phyloP scores from a whole-genome alignment of 805 yeast genomes.

The Candida hungchunana region DNA sequence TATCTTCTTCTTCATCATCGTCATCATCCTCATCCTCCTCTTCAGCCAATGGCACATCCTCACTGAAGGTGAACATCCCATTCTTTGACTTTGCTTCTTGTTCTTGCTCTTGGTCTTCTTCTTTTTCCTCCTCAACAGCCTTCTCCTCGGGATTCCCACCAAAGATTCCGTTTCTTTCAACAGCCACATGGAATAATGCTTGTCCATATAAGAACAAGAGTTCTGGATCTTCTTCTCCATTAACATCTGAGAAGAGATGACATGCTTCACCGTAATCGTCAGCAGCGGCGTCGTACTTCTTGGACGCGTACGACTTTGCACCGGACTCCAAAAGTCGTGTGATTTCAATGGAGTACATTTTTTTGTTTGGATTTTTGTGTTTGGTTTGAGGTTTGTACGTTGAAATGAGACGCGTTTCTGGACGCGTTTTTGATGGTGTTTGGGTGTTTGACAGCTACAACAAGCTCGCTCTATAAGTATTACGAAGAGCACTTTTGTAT shows the following conservation, averaged over 20 bases:
- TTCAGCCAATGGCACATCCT: conserved; percentile 34
- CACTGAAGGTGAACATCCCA: conserved; percentile 33
- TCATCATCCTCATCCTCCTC: conserved; percentile 27
- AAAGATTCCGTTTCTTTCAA: conserved; percentile 67
- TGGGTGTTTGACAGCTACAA: no score
- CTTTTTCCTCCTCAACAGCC: conserved; percentile 19
- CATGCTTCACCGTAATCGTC: conserved; percentile 74
- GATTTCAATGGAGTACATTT: conserved; percentile 37
- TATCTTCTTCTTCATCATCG: conserved; percentile 15
- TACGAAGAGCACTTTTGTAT: no score
- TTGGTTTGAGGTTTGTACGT: no score
- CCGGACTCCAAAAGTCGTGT: conserved; percentile 54
- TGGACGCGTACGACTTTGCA: conserved; percentile 57
- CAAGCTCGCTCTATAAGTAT: no score
- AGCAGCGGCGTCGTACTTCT: conserved; percentile 64
- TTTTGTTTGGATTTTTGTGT: no score
- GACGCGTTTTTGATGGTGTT: no score
- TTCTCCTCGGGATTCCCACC: conserved; percentile 42
- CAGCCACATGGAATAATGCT: conserved; percentile 74
- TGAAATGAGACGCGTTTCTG: no score
- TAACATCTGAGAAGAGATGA: conserved; percentile 41
- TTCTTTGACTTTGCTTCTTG: conserved; percentile 24
- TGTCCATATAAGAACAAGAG: conserved; percentile 73
- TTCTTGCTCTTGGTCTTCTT: conserved; percentile 21
- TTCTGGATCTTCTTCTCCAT: conserved; percentile 68